Conservation (phyloP, 2,329 filamentous ascomycete genomes). For the Cladorrhinum sp. region DNA sequence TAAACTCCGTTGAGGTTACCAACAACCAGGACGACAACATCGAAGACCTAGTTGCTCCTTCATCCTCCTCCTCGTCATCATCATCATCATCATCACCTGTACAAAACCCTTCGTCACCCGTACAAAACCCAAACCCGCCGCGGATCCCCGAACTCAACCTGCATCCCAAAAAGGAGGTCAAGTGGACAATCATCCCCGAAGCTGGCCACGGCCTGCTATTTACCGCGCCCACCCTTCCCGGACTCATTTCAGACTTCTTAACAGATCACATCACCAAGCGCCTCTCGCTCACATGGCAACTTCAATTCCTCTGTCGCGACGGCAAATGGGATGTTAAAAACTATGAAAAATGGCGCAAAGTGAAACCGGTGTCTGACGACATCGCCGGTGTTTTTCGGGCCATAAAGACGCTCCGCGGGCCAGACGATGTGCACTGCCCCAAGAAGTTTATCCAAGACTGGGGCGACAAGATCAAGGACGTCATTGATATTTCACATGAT, state of each 20-base stretch:
- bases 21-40: background rate
- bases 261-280: conserved; percentile 70
- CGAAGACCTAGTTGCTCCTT: conserved; percentile 3
- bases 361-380: conserved; percentile 70
- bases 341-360: conserved; percentile 82
- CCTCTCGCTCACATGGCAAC: conserved; percentile 82
- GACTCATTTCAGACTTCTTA: conserved; percentile 80
- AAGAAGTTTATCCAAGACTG: conserved; percentile 66
- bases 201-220: conserved; percentile 85
- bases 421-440: conserved; percentile 79
- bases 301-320: conserved; percentile 81
- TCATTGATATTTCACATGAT: conserved; percentile 90
- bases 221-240: conserved; percentile 72
- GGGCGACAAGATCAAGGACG: conserved; percentile 64
- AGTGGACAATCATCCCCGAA: conserved; percentile 66
- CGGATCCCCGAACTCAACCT: conserved; percentile 38
- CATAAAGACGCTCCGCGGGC: conserved; percentile 89
- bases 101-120: background rate
- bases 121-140: conserved; percentile 39
- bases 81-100: conserved; percentile 36
- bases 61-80: conserved; percentile 38
- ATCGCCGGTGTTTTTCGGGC: conserved; percentile 81
- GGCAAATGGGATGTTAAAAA: conserved; percentile 99
- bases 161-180: conserved; percentile 55
- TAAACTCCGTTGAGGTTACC: background rate